These are phyloP conservation scores for Adansonia madagascariensis DNA, from an alignment of 441 rosid species.

Conservation along the genomic window DNA sequence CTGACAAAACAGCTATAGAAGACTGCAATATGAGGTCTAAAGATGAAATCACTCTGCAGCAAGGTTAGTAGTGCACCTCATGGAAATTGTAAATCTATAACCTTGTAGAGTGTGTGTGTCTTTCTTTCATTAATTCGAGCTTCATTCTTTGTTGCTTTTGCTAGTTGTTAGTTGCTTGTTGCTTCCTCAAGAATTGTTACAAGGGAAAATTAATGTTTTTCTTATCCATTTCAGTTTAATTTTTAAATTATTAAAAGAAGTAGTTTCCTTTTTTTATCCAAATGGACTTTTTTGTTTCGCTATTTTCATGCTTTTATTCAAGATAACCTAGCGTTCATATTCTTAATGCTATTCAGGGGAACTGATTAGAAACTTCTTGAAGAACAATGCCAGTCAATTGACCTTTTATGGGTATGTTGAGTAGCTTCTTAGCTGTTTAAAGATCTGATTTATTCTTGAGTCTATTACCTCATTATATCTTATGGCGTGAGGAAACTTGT, in stretches of 20 bases:
- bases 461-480: constrained; percentile 13
- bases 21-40: constrained; percentile 44
- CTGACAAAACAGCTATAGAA: constrained; percentile 51
- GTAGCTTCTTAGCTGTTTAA: constrained; percentile 27
- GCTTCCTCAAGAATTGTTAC: constrained; percentile 12
- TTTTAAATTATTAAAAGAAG: constrained; percentile 11
- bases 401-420: constrained; percentile 81
- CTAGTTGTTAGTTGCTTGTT: constrained; percentile 15
- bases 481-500: neutral
- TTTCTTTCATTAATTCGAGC: constrained; percentile 20
- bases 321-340: constrained; percentile 24
- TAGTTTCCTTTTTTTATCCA: neutral
- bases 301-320: constrained; percentile 23
- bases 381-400: constrained; percentile 85
- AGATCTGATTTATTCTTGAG: constrained; percentile 24
- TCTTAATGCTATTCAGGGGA: constrained; percentile 60
- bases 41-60: constrained; percentile 66
- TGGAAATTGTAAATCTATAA: constrained; percentile 2
- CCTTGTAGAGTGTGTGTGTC: constrained; percentile 17
- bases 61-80: constrained; percentile 53
- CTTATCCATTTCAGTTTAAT: neutral
- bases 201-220: neutral
- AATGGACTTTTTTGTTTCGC: neutral
- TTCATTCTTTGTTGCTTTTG: constrained; percentile 6
- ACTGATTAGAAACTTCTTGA: constrained; percentile 74